A percentile compares a stretch with the other conserved stretches of the same genome.
Evolutionary conservation across 306 rosid species (phyloP).

Genomic region (Dicorynia guianensis): DNA sequence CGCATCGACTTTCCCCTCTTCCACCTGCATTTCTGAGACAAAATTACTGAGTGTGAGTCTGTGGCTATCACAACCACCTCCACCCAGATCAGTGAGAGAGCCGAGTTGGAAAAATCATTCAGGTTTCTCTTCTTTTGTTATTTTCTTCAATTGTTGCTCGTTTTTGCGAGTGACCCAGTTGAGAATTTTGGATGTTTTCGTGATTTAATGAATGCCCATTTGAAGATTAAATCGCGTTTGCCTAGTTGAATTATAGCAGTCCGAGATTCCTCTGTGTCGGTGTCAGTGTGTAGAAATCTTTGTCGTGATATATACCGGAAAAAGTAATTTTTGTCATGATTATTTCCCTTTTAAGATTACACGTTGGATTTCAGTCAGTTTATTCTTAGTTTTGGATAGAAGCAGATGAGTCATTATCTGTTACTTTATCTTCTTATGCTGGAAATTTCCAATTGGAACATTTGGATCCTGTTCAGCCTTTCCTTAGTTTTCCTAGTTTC

Average conservation of each 20-base stretch:
- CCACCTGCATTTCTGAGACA: slow-evolving; percentile 49
- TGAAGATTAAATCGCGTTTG: slow-evolving; percentile 41
- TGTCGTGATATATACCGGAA: too few relatives aligned
- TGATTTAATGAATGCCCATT: slow-evolving; percentile 46
- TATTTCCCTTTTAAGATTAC: slow-evolving; percentile 25
- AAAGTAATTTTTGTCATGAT: slow-evolving; percentile 16
- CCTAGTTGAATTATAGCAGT: slow-evolving; percentile 22
- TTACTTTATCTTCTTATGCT: slow-evolving; percentile 22
- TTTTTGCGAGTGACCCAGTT: slow-evolving; percentile 43
- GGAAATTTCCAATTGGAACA: not conserved
- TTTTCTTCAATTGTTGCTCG: not conserved
- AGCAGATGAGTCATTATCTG: slow-evolving; percentile 6
- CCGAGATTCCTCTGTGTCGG: slow-evolving; percentile 35
- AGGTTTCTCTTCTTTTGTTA: slow-evolving; percentile 26
- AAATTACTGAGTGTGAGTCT: not conserved
- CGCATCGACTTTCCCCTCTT: slow-evolving; percentile 48
- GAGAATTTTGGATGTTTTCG: slow-evolving; percentile 33
- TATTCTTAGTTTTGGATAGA: slow-evolving; percentile 17
- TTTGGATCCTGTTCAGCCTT: slow-evolving; percentile 8
- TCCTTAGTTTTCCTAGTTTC: slow-evolving; percentile 30
- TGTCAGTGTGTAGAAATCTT: slow-evolving; percentile 31
- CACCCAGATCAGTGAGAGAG: slow-evolving; percentile 59
- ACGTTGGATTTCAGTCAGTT: slow-evolving; percentile 28
- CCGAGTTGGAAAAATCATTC: slow-evolving; percentile 41
- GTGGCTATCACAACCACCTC: slow-evolving; percentile 30